phyloP scores from a whole-genome alignment of 352 stramenopile genomes.

The Globisporangium iwayamae region DNA sequence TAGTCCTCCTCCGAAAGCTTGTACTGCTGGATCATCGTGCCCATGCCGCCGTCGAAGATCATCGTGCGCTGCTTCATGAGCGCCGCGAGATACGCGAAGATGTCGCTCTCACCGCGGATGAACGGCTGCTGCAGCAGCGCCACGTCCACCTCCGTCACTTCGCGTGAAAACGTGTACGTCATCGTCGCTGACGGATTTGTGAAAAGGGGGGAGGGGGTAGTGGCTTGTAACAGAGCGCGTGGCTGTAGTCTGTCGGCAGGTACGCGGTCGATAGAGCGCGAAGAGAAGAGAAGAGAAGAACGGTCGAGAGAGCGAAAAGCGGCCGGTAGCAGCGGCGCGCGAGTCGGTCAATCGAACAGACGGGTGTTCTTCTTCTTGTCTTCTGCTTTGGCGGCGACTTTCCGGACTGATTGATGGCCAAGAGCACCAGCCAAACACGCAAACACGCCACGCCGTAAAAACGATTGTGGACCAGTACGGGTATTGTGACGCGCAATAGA shows the following conservation, averaged over 20 bases:
- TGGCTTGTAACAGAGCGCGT: not conserved
- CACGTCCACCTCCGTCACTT: conserved; percentile 33
- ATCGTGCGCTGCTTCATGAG: conserved; percentile 82
- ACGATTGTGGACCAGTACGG: not conserved
- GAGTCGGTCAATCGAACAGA: conserved; percentile 9
- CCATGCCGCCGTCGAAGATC: conserved; percentile 97
- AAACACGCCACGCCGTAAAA: not conserved
- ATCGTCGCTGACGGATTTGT: not conserved
- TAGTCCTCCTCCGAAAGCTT: conserved; percentile 95
- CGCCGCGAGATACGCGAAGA: conserved; percentile 69
- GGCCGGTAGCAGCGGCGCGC: conserved; percentile 16
- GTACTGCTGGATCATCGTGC: conserved; percentile 96
- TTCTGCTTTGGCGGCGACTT: not conserved
- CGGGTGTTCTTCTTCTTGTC: not conserved
- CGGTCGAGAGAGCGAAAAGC: conserved; percentile 10
- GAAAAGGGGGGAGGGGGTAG: not conserved
- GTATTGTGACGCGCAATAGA: too few relatives aligned
- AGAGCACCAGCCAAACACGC: not conserved
- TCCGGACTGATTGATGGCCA: not conserved
- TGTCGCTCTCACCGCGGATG: conserved; percentile 64
- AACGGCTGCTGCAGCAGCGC: conserved; percentile 59
- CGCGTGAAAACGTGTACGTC: conserved; percentile 17
- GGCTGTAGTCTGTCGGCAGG: not conserved
- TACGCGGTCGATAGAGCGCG: not conserved
- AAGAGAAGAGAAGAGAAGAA: not conserved